Evolutionary conservation across 306 rosid genomes (phyloP).

Genomic region (Rosa lucieae): DNA sequence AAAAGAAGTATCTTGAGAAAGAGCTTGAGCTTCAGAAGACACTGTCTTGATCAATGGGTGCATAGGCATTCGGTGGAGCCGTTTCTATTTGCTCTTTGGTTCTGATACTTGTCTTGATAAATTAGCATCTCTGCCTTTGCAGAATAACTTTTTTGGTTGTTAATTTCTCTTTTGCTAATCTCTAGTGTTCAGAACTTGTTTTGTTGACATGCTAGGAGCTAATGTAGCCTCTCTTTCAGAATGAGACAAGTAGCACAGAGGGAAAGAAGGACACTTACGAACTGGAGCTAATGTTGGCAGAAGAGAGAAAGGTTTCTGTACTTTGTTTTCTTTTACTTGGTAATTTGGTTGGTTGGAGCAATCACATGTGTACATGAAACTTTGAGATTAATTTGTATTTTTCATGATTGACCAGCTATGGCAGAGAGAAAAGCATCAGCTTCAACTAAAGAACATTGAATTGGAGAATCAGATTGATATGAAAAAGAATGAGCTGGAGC

Average conservation of each 20-base stretch:
- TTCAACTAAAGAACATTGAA: neutral
- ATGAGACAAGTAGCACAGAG: neutral
- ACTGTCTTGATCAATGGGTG: neutral
- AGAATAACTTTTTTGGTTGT: neutral
- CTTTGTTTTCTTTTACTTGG: neutral
- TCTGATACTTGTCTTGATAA: neutral
- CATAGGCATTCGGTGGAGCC: neutral
- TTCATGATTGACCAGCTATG: neutral
- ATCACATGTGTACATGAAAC: neutral
- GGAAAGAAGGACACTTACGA: neutral
- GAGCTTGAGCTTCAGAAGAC: neutral
- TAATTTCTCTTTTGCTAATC: neutral
- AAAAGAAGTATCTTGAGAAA: too few relatives aligned
- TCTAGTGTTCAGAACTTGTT: too few relatives aligned
- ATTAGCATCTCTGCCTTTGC: neutral
- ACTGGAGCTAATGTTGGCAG: neutral
- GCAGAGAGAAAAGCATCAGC: conserved; percentile 6
- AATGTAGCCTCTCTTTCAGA: neutral
- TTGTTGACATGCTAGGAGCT: neutral
- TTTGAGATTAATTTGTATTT: neutral
- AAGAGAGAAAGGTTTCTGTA: neutral
- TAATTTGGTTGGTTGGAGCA: neutral
- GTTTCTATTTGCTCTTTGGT: neutral
- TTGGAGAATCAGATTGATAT: neutral
- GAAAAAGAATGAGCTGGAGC: neutral